A percentile compares a stretch with the other conserved stretches of the same genome.
These are phyloP conservation scores for Lomentospora prolificans DNA, from an alignment of 2,329 filamentous ascomycete genomes.

Conservation along the genomic window DNA sequence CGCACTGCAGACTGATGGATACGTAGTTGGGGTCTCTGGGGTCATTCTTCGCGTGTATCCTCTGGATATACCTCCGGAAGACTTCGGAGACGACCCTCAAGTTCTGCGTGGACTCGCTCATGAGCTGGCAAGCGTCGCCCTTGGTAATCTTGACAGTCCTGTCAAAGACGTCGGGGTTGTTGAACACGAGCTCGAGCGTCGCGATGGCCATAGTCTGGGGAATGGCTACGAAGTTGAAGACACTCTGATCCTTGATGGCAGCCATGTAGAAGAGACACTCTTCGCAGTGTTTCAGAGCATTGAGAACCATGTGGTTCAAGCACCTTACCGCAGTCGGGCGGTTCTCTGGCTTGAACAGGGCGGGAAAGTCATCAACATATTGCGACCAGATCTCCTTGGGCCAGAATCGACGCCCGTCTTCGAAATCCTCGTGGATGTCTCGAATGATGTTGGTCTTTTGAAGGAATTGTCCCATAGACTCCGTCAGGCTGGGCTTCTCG, in stretches of 20 bases:
- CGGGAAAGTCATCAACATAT: constrained; percentile 80
- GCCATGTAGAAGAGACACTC: constrained; percentile 98
- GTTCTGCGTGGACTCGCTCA: constrained; percentile 90
- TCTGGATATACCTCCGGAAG: constrained; percentile 67
- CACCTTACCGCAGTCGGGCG: constrained; percentile 70
- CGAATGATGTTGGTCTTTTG: constrained; percentile 99
- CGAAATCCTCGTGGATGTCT: constrained; percentile 81
- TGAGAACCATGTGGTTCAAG: constrained; percentile 88
- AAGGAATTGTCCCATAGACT: constrained; percentile 94
- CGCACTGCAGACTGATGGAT: constrained; percentile 83
- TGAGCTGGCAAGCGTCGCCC: constrained; percentile 81
- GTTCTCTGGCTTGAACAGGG: constrained; percentile 77
- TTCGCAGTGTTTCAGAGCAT: constrained; percentile 75
- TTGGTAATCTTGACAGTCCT: constrained; percentile 94
- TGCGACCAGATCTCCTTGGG: constrained; percentile 96
- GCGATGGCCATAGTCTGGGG: constrained; percentile 97
- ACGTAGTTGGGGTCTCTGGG: constrained; percentile 87
- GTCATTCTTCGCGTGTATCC: constrained; percentile 89
- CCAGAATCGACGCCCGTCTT: constrained; percentile 86
- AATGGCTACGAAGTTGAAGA: constrained; percentile 98
- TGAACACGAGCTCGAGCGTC: constrained; percentile 84
- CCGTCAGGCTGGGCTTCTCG: constrained; percentile 68
- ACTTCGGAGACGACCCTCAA: constrained; percentile 69
- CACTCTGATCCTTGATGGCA: constrained; percentile 86
- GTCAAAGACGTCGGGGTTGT: constrained; percentile 77